These are phyloP conservation scores for Alternaria rosae DNA, from an alignment of 2,329 filamentous ascomycete species.

Conservation along the genomic window DNA sequence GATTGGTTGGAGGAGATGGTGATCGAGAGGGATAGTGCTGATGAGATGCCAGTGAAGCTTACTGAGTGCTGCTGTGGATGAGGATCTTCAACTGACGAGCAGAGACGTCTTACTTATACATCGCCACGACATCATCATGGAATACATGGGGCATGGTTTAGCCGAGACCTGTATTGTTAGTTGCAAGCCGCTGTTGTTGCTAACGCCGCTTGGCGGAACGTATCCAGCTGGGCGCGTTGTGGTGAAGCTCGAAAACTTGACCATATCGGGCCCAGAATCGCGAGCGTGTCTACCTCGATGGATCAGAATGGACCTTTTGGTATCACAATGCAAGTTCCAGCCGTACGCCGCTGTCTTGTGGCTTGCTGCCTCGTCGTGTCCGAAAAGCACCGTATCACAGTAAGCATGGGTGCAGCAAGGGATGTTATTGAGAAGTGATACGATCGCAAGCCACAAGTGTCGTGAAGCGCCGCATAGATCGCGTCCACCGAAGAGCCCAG, in stretches of 20 bases:
- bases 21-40: constrained; percentile 11
- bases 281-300: neutral
- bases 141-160: constrained; percentile 4
- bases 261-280: constrained; percentile 1
- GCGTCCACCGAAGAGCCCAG: constrained; percentile 8
- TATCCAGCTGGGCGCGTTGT: neutral
- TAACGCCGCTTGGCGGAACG: constrained; percentile 1
- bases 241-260: constrained; percentile 4
- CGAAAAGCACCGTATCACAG: constrained; percentile 11
- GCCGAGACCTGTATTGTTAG: constrained; percentile 5
- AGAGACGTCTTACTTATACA: constrained; percentile 24
- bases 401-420: constrained; percentile 17
- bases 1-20: constrained; percentile 6
- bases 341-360: constrained; percentile 16
- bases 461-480: constrained; percentile 5
- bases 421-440: constrained; percentile 5
- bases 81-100: constrained; percentile 15
- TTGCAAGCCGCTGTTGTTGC: constrained; percentile 13
- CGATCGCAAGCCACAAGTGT: constrained; percentile 8
- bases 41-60: constrained; percentile 8
- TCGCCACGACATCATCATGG: neutral
- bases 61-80: constrained; percentile 16
- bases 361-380: constrained; percentile 15
- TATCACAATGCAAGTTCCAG: constrained; percentile 3
- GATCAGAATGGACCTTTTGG: constrained; percentile 8